phyloP scores from a whole-genome alignment of 1,284 basidiomycete species.

The Dichomitus squalens region DNA sequence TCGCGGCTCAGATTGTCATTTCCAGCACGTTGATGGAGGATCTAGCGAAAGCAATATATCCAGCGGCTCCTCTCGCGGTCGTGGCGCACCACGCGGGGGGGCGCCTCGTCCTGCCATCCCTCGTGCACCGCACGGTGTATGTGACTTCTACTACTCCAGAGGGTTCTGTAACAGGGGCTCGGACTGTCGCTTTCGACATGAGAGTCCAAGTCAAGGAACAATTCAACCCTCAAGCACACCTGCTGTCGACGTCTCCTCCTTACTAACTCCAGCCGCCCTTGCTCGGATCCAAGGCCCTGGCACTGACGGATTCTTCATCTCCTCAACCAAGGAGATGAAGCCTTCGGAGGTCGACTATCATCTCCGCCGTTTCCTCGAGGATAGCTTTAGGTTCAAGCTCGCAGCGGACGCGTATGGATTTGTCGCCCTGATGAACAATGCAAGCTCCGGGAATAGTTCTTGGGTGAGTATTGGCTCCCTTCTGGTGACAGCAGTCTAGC shows the following conservation, averaged over 20 bases:
- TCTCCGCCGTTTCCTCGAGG: constrained; percentile 46
- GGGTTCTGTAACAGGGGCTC: constrained; percentile 53
- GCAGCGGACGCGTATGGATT: constrained; percentile 51
- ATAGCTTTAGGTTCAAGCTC: constrained; percentile 46
- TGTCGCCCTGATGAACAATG: constrained; percentile 46
- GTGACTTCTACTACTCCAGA: constrained; percentile 51
- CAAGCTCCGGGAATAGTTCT: constrained; percentile 43
- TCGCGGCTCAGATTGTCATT: constrained; percentile 21
- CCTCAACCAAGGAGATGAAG: constrained; percentile 34
- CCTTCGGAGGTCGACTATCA: constrained; percentile 52
- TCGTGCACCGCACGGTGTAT: constrained; percentile 42
- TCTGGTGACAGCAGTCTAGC: neutral
- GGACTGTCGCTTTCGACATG: constrained; percentile 50
- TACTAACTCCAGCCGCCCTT: constrained; percentile 48
- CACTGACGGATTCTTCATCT: constrained; percentile 26
- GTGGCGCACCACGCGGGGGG: neutral
- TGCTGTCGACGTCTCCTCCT: constrained; percentile 35
- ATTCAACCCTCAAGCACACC: neutral
- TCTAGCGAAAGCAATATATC: neutral
- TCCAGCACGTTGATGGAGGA: constrained; percentile 16
- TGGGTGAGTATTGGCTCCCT: constrained; percentile 46
- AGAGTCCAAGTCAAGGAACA: constrained; percentile 10
- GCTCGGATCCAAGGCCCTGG: constrained; percentile 38
- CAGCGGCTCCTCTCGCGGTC: neutral
- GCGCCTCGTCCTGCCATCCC: neutral